A percentile compares a stretch with the other conserved stretches of the same genome.
phyloP scores from a whole-genome alignment of 176 grass and related monocot genomes.

The Carex parvula region DNA sequence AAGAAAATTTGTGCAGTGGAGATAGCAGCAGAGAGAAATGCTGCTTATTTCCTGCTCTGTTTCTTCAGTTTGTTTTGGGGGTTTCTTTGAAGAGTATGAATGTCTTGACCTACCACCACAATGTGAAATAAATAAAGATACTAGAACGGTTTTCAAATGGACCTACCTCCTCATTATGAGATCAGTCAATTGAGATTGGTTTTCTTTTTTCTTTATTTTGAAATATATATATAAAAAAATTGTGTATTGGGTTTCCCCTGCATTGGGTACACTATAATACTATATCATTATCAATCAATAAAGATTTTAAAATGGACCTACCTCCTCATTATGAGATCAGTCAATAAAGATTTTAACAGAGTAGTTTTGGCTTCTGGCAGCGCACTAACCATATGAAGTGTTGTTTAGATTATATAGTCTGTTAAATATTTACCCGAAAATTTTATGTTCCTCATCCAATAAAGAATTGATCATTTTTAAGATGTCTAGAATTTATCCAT shows the following conservation, averaged over 20 bases:
- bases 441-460: too few species aligned
- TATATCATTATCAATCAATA: too few species aligned
- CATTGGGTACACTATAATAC: background rate
- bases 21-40: background rate
- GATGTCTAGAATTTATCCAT: too few species aligned
- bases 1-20: too few species aligned
- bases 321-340: too few species aligned
- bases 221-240: background rate
- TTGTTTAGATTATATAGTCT: too few species aligned
- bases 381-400: too few species aligned
- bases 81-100: conserved; percentile 13
- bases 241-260: background rate
- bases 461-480: too few species aligned
- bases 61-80: conserved; percentile 10
- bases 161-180: conserved; percentile 22
- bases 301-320: too few species aligned
- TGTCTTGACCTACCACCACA: conserved; percentile 27
- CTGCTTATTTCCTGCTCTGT: background rate
- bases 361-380: too few species aligned
- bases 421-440: too few species aligned
- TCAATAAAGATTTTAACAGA: too few species aligned
- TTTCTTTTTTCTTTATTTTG: background rate
- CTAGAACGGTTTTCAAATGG: background rate
- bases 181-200: background rate
- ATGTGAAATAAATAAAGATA: conserved; percentile 26